Percentiles rank a stretch among this genome's conserved stretches.
Evolutionary conservation across 306 rosid species (phyloP).

Genomic region (Trifolium pratense): DNA sequence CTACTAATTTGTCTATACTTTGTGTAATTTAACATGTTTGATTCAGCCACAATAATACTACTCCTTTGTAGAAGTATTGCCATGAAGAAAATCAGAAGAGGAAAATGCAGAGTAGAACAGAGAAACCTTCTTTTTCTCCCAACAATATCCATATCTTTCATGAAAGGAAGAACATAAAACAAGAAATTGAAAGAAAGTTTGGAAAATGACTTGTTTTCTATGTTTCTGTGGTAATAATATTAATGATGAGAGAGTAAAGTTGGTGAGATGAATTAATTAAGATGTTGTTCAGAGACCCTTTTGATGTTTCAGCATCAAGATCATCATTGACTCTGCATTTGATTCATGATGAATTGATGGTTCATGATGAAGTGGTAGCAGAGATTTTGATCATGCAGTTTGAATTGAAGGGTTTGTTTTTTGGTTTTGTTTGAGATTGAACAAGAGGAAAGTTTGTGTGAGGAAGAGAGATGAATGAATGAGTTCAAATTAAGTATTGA

Average conservation of each 20-base stretch:
- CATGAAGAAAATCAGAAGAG: conserved; percentile 41
- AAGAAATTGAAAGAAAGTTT: no score
- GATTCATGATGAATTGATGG: conserved; percentile 53
- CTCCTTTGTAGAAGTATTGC: conserved; percentile 41
- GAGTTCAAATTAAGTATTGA: not conserved
- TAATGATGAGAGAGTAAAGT: conserved; percentile 57
- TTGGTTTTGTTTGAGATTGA: conserved; percentile 32
- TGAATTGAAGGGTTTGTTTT: not conserved
- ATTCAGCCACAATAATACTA: conserved; percentile 35
- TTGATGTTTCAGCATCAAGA: conserved; percentile 61
- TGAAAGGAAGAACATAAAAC: no score
- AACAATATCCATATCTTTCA: conserved; percentile 44
- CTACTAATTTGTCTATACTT: conserved; percentile 57
- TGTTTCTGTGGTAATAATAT: conserved; percentile 19
- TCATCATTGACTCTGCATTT: conserved; percentile 62
- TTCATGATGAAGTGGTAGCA: conserved; percentile 1
- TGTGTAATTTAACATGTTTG: conserved; percentile 55
- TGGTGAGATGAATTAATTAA: conserved; percentile 64
- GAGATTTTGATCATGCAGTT: conserved; percentile 7
- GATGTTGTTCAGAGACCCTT: conserved; percentile 32
- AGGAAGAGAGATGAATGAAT: conserved; percentile 27
- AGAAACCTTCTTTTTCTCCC: conserved; percentile 23
- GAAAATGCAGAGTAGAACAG: conserved; percentile 19
- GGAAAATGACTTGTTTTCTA: conserved; percentile 39
- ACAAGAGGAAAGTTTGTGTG: conserved; percentile 22